phyloP scores from a whole-genome alignment of 208 protist species.

The Trypanosoma brucei region DNA sequence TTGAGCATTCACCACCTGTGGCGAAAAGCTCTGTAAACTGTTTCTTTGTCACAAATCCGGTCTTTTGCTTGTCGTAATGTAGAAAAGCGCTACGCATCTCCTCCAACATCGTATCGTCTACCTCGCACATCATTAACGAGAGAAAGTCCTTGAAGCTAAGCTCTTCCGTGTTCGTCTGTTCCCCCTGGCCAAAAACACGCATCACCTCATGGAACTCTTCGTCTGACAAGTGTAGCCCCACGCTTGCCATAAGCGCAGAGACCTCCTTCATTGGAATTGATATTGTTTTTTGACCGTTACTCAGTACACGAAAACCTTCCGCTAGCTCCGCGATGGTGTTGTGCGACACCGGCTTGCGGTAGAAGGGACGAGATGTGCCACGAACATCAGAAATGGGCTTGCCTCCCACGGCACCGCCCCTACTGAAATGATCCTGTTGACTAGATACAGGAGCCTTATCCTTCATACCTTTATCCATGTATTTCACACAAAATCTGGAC shows the following conservation, averaged over 20 bases:
- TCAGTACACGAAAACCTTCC: constrained; percentile 98
- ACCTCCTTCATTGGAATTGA: constrained; percentile 95
- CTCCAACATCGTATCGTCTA: constrained; percentile 45
- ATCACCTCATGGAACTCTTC: constrained; percentile 94
- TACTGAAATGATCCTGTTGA: neutral
- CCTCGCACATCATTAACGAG: constrained; percentile 43
- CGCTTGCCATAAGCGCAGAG: constrained; percentile 95
- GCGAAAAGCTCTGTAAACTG: constrained; percentile 62
- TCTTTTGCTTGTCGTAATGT: constrained; percentile 75
- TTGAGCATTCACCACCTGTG: constrained; percentile 75
- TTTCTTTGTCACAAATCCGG: constrained; percentile 66
- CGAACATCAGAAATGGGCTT: constrained; percentile 11
- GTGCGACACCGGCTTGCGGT: constrained; percentile 75
- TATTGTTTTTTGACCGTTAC: constrained; percentile 88
- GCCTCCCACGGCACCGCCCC: neutral
- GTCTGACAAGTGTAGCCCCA: constrained; percentile 87
- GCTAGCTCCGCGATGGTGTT: constrained; percentile 98
- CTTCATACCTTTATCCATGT: neutral
- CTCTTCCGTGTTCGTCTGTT: constrained; percentile 24
- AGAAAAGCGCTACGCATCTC: constrained; percentile 79
- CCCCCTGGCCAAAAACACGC: constrained; percentile 89
- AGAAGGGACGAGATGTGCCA: constrained; percentile 27
- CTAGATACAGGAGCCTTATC: neutral
- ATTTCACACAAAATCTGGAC: neutral
- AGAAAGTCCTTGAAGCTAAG: constrained; percentile 92